A percentile compares a stretch with the other conserved stretches of the same genome.
Evolutionary conservation across 78 protist genomes (phyloP).

Genomic region (Cavenderia fasciculata): DNA sequence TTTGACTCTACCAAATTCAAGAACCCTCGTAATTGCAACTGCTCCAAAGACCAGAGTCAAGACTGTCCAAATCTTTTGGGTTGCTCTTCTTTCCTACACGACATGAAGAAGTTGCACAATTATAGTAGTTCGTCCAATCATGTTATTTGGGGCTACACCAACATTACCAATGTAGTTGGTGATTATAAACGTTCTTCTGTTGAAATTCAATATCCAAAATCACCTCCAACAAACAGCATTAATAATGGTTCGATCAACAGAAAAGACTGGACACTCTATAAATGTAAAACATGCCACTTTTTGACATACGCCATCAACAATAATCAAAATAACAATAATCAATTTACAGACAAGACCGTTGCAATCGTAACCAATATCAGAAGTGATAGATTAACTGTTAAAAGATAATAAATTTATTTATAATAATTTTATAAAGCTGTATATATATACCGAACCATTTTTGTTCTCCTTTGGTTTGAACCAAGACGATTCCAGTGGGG

Average conservation of each 20-base stretch:
- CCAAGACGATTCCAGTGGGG: no score
- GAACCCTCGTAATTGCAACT: constrained; percentile 22
- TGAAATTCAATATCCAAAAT: no score
- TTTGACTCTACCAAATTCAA: constrained; percentile 48
- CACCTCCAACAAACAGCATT: no score
- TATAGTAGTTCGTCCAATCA: constrained; percentile 17
- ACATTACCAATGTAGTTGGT: constrained; percentile 65
- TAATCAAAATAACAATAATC: background rate
- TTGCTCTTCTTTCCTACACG: constrained; percentile 59
- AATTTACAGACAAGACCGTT: constrained; percentile 26
- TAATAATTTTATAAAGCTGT: no score
- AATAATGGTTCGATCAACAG: background rate
- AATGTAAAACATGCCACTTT: constrained; percentile 79
- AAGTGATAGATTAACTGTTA: background rate
- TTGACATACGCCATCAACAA: constrained; percentile 51
- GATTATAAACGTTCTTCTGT: constrained; percentile 59
- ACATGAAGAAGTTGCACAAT: constrained; percentile 73
- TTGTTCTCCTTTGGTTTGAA: no score
- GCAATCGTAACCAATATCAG: constrained; percentile 70
- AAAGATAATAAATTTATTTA: no score
- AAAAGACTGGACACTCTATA: constrained; percentile 69
- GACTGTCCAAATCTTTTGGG: constrained; percentile 66
- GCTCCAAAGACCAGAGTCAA: constrained; percentile 1
- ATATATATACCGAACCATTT: no score
- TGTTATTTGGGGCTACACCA: constrained; percentile 61